phyloP scores from a whole-genome alignment of 1,284 basidiomycete species.

The Albatrellus sp. region DNA sequence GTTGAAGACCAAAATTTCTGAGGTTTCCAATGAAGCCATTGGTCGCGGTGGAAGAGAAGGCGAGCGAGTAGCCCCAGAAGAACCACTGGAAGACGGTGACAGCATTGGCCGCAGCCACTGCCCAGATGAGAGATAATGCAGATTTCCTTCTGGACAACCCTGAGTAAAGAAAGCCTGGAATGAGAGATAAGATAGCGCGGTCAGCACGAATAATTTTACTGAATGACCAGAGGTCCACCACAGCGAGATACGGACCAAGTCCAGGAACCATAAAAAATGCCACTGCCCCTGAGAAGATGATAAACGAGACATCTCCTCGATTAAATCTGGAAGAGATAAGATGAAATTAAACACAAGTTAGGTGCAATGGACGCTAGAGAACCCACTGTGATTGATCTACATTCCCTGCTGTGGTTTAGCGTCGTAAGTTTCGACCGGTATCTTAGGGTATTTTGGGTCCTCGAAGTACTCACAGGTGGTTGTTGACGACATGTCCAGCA shows the following conservation, averaged over 20 bases:
- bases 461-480: too few species aligned
- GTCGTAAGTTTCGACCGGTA: background rate
- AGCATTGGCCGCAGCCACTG: constrained; percentile 58
- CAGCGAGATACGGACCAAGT: constrained; percentile 20
- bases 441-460: background rate
- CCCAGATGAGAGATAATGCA: constrained; percentile 59
- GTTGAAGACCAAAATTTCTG: constrained; percentile 52
- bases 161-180: constrained; percentile 72
- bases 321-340: constrained; percentile 29
- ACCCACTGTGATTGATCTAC: constrained; percentile 6
- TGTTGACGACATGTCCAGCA: too few species aligned
- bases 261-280: constrained; percentile 76
- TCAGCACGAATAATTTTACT: background rate
- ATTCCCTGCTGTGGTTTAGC: background rate
- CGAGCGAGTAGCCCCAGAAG: constrained; percentile 77
- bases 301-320: constrained; percentile 66
- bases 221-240: constrained; percentile 1
- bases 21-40: constrained; percentile 77
- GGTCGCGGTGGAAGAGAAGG: constrained; percentile 66
- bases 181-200: background rate
- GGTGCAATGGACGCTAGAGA: background rate
- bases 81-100: constrained; percentile 86
- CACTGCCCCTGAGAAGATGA: constrained; percentile 69
- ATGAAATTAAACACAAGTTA: background rate
- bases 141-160: constrained; percentile 73